Conservation (phyloP, 2,329 filamentous ascomycete species). For the Ceratocystis lukuohia region DNA sequence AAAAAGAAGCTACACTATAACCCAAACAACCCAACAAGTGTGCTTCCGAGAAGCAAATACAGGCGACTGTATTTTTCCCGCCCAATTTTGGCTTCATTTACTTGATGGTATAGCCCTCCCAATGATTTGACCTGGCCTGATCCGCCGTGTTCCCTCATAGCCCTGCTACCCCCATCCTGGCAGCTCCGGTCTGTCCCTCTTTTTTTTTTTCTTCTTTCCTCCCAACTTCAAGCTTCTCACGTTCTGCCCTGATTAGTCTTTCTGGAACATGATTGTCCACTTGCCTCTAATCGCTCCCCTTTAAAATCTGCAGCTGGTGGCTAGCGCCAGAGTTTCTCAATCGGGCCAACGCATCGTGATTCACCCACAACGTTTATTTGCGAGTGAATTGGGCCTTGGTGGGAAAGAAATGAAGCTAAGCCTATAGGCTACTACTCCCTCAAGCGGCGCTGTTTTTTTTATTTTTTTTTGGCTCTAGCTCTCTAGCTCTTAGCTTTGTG, state of each 20-base stretch:
- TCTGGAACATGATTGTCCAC: slow-evolving; percentile 8
- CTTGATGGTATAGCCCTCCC: not conserved
- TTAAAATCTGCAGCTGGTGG: slow-evolving; percentile 7
- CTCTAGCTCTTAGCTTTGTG: slow-evolving; percentile 3
- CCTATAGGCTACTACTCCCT: not conserved
- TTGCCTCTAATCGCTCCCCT: slow-evolving; percentile 3
- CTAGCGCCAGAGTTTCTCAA: slow-evolving; percentile 2
- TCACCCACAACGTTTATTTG: slow-evolving; percentile 6
- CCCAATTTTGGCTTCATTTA: not conserved
- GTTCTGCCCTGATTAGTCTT: slow-evolving; percentile 5
- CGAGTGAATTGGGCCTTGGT: not conserved
- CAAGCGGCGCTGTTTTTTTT: not conserved
- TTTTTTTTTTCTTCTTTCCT: slow-evolving; percentile 1
- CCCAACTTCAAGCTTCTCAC: slow-evolving; percentile 7
- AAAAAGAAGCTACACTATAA: not conserved
- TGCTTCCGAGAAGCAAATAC: not conserved
- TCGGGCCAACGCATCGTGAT: slow-evolving; percentile 7
- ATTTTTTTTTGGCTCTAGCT: not conserved
- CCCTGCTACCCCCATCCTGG: slow-evolving; percentile 3
- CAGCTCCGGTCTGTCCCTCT: slow-evolving; percentile 8
- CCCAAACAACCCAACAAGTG: not conserved
- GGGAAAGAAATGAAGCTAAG: not conserved
- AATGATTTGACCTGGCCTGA: slow-evolving; percentile 1
- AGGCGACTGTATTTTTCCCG: not conserved
- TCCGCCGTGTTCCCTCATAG: not conserved